Conservation (phyloP, 352 stramenopile species). For the Pilasporangium apinafurcum region DNA sequence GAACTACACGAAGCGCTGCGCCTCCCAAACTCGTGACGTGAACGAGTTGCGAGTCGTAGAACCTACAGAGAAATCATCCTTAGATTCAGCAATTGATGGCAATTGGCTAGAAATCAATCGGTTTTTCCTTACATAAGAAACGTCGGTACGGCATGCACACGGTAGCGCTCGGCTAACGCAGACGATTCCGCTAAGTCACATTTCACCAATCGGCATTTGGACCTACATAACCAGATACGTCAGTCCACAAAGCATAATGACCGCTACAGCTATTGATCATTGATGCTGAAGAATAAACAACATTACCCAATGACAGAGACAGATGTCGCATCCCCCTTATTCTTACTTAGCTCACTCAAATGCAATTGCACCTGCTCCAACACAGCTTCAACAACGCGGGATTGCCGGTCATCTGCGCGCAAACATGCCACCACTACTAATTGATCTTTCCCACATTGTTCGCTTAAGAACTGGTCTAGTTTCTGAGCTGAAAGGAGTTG, state of each 20-base stretch:
- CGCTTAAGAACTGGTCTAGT: slow-evolving; percentile 45
- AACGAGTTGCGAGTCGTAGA: slow-evolving; percentile 56
- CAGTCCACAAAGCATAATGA: not conserved
- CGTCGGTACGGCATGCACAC: slow-evolving; percentile 61
- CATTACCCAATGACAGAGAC: slow-evolving; percentile 3
- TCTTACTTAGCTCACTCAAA: slow-evolving; percentile 9
- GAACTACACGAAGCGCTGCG: slow-evolving; percentile 33
- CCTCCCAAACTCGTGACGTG: slow-evolving; percentile 59
- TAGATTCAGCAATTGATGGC: too few relatives aligned
- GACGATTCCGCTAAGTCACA: slow-evolving; percentile 65
- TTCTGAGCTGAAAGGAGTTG: slow-evolving; percentile 23
- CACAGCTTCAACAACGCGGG: slow-evolving; percentile 34
- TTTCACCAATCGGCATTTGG: slow-evolving; percentile 57
- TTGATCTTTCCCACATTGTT: slow-evolving; percentile 24
- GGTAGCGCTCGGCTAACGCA: slow-evolving; percentile 47
- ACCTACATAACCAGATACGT: slow-evolving; percentile 1
- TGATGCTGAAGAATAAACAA: too few relatives aligned
- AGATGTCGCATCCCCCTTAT: too few relatives aligned
- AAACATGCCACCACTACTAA: slow-evolving; percentile 68
- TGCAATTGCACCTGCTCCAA: slow-evolving; percentile 52
- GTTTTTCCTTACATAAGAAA: slow-evolving; percentile 62
- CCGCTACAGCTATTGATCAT: too few relatives aligned
- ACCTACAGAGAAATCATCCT: slow-evolving; percentile 24
- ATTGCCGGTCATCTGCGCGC: slow-evolving; percentile 55
- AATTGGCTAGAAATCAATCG: too few relatives aligned